Conservation (phyloP, 371 early-diverging fungal genomes). For the Mortierella sp. region DNA sequence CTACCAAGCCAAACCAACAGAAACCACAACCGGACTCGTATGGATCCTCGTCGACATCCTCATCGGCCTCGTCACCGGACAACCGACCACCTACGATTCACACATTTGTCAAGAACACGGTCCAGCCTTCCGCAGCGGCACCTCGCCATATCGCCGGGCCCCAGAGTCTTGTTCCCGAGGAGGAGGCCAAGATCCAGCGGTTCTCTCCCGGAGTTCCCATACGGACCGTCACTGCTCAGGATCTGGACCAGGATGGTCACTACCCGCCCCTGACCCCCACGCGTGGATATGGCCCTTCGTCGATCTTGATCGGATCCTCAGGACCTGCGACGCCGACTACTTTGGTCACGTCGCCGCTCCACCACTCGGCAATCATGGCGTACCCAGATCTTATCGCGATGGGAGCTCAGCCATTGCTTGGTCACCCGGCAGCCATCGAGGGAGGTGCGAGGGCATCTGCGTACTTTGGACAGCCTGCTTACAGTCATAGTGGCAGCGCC, state of each 20-base stretch:
- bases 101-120: background rate
- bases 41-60: background rate
- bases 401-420: background rate
- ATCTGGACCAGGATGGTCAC: slow-evolving; percentile 23
- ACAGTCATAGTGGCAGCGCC: background rate
- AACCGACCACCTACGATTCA: slow-evolving; percentile 11
- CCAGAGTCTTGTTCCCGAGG: slow-evolving; percentile 44
- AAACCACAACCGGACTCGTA: background rate
- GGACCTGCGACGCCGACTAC: background rate
- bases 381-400: background rate
- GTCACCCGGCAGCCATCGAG: background rate
- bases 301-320: slow-evolving; percentile 33
- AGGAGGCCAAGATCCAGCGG: slow-evolving; percentile 35
- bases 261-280: slow-evolving; percentile 35
- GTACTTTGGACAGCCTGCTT: background rate
- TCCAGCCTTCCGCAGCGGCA: background rate
- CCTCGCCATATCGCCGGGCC: slow-evolving; percentile 9
- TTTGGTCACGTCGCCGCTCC: background rate
- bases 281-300: slow-evolving; percentile 12
- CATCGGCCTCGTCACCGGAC: background rate
- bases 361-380: slow-evolving; percentile 15
- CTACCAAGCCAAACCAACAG: background rate
- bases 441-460: background rate
- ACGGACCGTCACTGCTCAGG: background rate
- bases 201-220: slow-evolving; percentile 37